Conservation (phyloP, 805 yeast genomes). For the Yamadazyma insecticola region DNA sequence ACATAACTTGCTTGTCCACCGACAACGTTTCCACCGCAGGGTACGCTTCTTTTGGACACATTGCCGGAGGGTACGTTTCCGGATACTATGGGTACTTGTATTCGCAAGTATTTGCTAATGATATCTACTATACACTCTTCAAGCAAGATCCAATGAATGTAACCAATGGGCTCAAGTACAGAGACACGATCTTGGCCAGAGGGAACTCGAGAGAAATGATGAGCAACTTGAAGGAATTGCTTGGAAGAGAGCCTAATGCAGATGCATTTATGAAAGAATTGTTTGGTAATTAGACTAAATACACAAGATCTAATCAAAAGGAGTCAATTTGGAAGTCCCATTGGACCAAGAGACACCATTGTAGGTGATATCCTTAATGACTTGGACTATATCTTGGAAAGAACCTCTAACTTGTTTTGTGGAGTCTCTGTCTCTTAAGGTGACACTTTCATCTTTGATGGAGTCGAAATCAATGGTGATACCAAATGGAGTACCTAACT, state of each 20-base stretch:
- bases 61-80: slow-evolving; percentile 78
- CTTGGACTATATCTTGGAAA: slow-evolving; percentile 60
- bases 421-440: slow-evolving; percentile 95
- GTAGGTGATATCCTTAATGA: slow-evolving; percentile 73
- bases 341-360: slow-evolving; percentile 77
- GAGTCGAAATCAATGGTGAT: slow-evolving; percentile 95
- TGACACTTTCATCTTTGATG: slow-evolving; percentile 79
- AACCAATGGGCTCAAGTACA: slow-evolving; percentile 57
- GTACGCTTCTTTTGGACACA: slow-evolving; percentile 73
- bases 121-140: slow-evolving; percentile 71
- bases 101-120: slow-evolving; percentile 83
- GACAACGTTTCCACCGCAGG: slow-evolving; percentile 60
- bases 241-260: slow-evolving; percentile 74
- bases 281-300: slow-evolving; percentile 15
- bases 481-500: slow-evolving; percentile 98
- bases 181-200: slow-evolving; percentile 61
- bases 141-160: slow-evolving; percentile 62
- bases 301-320: too few relatives aligned
- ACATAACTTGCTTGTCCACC: slow-evolving; percentile 53
- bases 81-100: slow-evolving; percentile 86
- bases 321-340: slow-evolving; percentile 68
- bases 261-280: slow-evolving; percentile 70
- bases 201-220: slow-evolving; percentile 74
- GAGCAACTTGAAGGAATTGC: slow-evolving; percentile 57
- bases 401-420: slow-evolving; percentile 96